phyloP scores from a whole-genome alignment of 2,329 filamentous ascomycete species.

The Penicillium polonicum region DNA sequence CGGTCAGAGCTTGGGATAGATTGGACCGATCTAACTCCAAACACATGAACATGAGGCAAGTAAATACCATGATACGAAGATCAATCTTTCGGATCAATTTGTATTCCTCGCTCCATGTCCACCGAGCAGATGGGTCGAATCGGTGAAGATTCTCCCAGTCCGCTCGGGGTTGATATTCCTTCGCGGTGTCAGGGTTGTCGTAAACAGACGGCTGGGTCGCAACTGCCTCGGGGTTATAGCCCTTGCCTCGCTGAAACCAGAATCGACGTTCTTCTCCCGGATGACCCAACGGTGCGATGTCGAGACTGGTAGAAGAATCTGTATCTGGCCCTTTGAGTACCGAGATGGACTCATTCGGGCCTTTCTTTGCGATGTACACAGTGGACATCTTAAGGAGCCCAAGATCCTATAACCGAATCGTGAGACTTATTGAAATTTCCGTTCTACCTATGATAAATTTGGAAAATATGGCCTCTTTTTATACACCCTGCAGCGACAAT shows the following conservation, averaged over 20 bases:
- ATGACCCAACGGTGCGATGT: conserved; percentile 15
- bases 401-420: neutral
- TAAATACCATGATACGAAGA: conserved; percentile 24
- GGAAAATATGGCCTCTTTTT: neutral
- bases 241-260: conserved; percentile 30
- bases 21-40: conserved; percentile 61
- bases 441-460: neutral
- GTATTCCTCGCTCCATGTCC: conserved; percentile 26
- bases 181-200: conserved; percentile 45
- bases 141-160: conserved; percentile 41
- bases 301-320: conserved; percentile 2
- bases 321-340: neutral
- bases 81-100: conserved; percentile 21
- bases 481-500: neutral
- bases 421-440: no score
- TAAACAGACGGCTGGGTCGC: conserved; percentile 49
- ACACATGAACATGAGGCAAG: conserved; percentile 60
- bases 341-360: neutral
- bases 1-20: conserved; percentile 55
- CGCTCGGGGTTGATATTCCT: conserved; percentile 31
- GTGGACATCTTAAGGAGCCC: neutral
- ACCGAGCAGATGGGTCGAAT: conserved; percentile 28
- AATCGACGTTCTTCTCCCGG: conserved; percentile 25
- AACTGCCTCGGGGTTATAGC: conserved; percentile 28
- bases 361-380: conserved; percentile 5